Evolutionary conservation across 768 basidiomycete species (phyloP), one percentile per base, ranked within the genome.

Genomic region (Boletus vinaceobasis): DNA sequence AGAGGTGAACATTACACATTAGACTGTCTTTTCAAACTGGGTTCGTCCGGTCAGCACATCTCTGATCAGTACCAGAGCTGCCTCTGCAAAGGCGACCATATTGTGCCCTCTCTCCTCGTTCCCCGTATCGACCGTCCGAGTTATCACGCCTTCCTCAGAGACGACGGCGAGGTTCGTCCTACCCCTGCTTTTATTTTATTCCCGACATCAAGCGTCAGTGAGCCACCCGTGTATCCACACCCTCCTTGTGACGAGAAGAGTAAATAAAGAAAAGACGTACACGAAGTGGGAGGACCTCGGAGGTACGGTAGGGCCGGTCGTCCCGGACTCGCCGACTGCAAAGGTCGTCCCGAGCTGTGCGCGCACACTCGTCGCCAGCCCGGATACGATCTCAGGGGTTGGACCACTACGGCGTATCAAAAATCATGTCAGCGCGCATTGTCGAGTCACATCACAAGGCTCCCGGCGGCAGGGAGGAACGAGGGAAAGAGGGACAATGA

Each of bases 11-110:
- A 17, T 11, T n/a, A 43, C 27, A 19, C 43, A n/a, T 13, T 2
- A 19, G n/a, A 31, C 42, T 7, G 15, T 10, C 23, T 9, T 29
- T 29, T 44, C n/a, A 3, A 31, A 14, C 15, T 7, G 4, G 17
- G 4, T 15, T 11, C 17, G 23, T n/a, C 46, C 46, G 4, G 44
- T 45, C 13, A 45, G 44, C 31, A 45, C 46, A 1, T 40, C 48
- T 4, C 48, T 42, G 37, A 49, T 19, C n/a, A 40, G 6, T 1
- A 48, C 47, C 47, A 48, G 35, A 4, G 33, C 47, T 21, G 45
- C 45, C 45, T 46, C 45, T 33, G 45, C 45, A 46, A 46, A 46
- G 19, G 45, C 45, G 31, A 46, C 45, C 45, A 46, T 46, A 9
- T 46, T 46, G 21, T 33, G 32, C 21, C 19, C 44, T 15, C 47